Evolutionary conservation across 176 grass and related monocot genomes (phyloP), one percentile per base, ranked within the genome.

Genomic region (Juncus inflexus): DNA sequence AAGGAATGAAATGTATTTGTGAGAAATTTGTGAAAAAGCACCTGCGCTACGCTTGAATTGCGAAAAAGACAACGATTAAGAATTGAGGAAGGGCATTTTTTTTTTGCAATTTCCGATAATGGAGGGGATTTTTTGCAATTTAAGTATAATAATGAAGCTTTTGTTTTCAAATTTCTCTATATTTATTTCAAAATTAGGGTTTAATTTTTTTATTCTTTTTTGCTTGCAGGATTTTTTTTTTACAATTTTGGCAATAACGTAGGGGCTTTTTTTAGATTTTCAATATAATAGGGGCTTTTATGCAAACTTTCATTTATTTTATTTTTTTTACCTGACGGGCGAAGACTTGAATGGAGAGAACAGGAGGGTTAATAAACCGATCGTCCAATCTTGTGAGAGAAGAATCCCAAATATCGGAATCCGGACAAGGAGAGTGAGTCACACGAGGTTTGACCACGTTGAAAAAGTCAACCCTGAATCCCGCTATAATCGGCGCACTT

Each of bases 381-480:
- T 99, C 83, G 68, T 99, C 94, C 12, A 99, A 67, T 12, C 7
- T 45, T 67, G 75, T 89, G 64, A 89, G 82, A 76, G 84, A 84
- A 63, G 61, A 84, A 42, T 4, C 61, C 76, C 81, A 63, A 12
- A 75, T 70, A 59, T 71, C 60, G 15, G 61, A 79, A 7, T 47
- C 9, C 2, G 78, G 35, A 50, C 52, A 81, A 78, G 91, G 88
- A 68, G 94, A 89, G 76, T 97, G 94, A 14, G 85, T 92, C 47
- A 92, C 82, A 52, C 71, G 79, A 55, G 83, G 94, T 55, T 75
- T 84, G 64, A 97, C 81, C 76, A 84, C 80, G 72, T 76, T 86
- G 65, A 97, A 97, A 70, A 76, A 90, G 75, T 92, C 94, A 78
- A 97, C 61, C 13, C 94, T 79, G 64, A 97, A 97, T 82, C 94